Evolutionary conservation across 1,284 basidiomycete species (phyloP).

Genomic region (Salmacisia buchloeana): DNA sequence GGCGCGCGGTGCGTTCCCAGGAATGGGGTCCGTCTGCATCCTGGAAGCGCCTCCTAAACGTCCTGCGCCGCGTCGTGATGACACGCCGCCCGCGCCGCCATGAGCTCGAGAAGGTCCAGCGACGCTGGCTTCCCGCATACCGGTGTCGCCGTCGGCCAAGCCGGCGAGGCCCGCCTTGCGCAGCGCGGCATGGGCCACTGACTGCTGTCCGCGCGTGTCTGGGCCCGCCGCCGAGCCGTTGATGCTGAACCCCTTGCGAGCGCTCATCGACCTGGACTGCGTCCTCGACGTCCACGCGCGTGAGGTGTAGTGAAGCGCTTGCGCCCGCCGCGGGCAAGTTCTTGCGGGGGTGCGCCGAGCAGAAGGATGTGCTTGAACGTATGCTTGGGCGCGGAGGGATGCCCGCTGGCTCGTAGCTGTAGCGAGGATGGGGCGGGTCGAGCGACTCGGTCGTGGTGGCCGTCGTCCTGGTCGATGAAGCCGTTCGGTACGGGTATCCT

Average conservation of each 20-base stretch:
- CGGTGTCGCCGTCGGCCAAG: conserved; percentile 19
- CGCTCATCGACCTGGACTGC: conserved; percentile 1
- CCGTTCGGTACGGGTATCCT: no score
- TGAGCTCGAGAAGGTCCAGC: conserved; percentile 7
- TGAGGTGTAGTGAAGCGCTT: no score
- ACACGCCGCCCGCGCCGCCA: not conserved
- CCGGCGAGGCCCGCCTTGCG: conserved; percentile 23
- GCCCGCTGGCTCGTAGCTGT: no score
- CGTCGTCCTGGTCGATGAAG: no score
- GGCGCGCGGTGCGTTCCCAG: conserved; percentile 8
- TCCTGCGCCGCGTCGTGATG: not conserved
- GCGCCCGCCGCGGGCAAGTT: no score
- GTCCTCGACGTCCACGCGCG: no score
- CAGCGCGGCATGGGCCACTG: conserved; percentile 25
- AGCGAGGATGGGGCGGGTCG: no score
- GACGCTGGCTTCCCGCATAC: conserved; percentile 15
- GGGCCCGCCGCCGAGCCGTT: not conserved
- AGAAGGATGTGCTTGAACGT: no score
- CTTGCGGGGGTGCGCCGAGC: no score
- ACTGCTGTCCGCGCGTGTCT: conserved; percentile 19
- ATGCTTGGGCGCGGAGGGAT: no score
- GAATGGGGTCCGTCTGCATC: not conserved
- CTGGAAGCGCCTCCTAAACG: not conserved
- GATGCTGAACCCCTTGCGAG: not conserved
- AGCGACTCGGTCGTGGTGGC: no score